These are phyloP conservation scores for Myxozyma geophila DNA, from an alignment of 805 yeast genomes.

Conservation along the genomic window DNA sequence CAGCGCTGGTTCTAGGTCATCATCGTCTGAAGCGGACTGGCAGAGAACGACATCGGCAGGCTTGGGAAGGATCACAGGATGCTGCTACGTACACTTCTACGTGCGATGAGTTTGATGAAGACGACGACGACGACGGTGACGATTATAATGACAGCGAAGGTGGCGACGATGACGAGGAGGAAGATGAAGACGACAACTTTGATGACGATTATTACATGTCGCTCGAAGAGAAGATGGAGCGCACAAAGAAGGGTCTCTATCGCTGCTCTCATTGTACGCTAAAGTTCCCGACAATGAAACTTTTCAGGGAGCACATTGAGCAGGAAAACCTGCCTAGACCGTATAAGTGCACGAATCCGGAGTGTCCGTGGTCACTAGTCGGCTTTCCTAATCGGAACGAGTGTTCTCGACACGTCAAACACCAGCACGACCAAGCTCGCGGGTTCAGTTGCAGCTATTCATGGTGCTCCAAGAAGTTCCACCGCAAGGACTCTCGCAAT, in stretches of 20 bases:
- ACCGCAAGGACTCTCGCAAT: slow-evolving; percentile 45
- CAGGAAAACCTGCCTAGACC: slow-evolving; percentile 44
- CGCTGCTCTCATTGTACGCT: slow-evolving; percentile 49
- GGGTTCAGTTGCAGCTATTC: slow-evolving; percentile 35
- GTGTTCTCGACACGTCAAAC: slow-evolving; percentile 45
- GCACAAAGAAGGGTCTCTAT: slow-evolving; percentile 48
- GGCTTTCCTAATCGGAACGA: slow-evolving; percentile 50
- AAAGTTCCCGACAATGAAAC: slow-evolving; percentile 43
- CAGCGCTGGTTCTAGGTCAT: too few species aligned
- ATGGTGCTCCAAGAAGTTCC: slow-evolving; percentile 38
- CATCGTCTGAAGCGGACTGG: too few species aligned
- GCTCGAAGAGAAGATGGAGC: slow-evolving; percentile 21
- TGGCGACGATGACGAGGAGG: slow-evolving; percentile 5
- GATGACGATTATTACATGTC: slow-evolving; percentile 8
- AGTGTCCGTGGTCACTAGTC: slow-evolving; percentile 51
- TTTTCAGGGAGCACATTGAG: slow-evolving; percentile 47
- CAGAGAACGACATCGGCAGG: too few species aligned
- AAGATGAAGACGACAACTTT: slow-evolving; percentile 14
- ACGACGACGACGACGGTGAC: slow-evolving; percentile 1
- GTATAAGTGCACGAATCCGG: slow-evolving; percentile 44
- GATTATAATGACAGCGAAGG: slow-evolving; percentile 4
- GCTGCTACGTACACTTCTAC: background rate
- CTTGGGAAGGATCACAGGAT: too few species aligned
- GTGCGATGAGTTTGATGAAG: background rate
- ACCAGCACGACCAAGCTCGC: slow-evolving; percentile 40